phyloP scores from a whole-genome alignment of 495 filamentous ascomycete genomes.

The Apiosordaria backusii region DNA sequence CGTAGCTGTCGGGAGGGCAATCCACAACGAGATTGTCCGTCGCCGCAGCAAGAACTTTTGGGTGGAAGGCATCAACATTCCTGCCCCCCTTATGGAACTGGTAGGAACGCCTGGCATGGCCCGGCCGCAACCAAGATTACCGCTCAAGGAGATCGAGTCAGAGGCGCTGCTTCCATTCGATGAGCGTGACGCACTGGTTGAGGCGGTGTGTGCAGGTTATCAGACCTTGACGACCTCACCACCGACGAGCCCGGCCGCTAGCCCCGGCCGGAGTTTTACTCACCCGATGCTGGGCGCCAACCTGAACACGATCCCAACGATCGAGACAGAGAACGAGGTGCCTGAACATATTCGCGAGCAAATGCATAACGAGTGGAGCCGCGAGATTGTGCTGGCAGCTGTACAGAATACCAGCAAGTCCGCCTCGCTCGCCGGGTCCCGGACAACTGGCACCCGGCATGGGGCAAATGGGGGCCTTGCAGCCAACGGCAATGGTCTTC shows the following conservation, averaged over 20 bases:
- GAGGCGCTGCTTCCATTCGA: constrained; percentile 65
- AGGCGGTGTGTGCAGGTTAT: constrained; percentile 68
- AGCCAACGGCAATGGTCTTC: constrained; percentile 52
- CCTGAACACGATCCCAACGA: constrained; percentile 35
- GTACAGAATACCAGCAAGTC: constrained; percentile 65
- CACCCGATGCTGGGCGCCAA: constrained; percentile 55
- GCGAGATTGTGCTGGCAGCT: constrained; percentile 62
- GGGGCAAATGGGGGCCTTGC: constrained; percentile 49
- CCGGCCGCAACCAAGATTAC: constrained; percentile 44
- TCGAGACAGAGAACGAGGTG: constrained; percentile 36
- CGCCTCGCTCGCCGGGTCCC: constrained; percentile 68
- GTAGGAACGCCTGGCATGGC: constrained; percentile 47
- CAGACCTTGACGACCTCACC: constrained; percentile 54
- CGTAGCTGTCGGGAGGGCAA: constrained; percentile 59
- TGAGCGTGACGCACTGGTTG: constrained; percentile 61
- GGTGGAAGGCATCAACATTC: constrained; percentile 66
- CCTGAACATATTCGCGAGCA: constrained; percentile 60
- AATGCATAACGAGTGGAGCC: constrained; percentile 67
- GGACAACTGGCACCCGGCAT: constrained; percentile 50
- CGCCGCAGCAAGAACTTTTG: constrained; percentile 69
- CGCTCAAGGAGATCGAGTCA: constrained; percentile 49
- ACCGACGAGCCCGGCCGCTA: constrained; percentile 64
- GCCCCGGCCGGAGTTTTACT: constrained; percentile 63
- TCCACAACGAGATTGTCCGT: constrained; percentile 71
- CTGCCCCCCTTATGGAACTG: constrained; percentile 56